Conservation (phyloP, 768 basidiomycete genomes). For the Leucosporidium yakuticum region DNA sequence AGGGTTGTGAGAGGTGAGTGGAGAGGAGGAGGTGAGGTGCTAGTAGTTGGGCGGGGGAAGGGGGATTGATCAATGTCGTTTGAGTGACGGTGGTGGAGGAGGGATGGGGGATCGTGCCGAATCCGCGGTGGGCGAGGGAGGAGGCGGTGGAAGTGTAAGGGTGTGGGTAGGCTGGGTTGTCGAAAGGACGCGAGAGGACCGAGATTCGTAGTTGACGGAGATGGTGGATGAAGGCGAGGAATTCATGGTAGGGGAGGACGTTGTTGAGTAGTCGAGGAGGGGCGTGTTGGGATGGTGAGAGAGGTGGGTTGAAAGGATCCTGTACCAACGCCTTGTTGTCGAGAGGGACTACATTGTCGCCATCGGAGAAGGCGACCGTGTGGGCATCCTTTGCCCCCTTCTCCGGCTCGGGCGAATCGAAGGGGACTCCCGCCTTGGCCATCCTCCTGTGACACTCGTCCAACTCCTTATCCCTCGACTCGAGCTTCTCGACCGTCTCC, state of each 20-base stretch:
- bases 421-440: conserved; percentile 14
- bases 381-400: conserved; percentile 9
- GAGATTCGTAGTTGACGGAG: conserved; percentile 31
- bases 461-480: conserved; percentile 26
- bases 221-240: conserved; percentile 37
- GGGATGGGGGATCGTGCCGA: conserved; percentile 1
- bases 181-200: conserved; percentile 24
- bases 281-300: not conserved
- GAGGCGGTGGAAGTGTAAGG: conserved; percentile 4
- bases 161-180: conserved; percentile 3
- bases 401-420: not conserved
- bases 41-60: conserved; percentile 30
- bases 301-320: not conserved
- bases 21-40: conserved; percentile 36
- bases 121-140: conserved; percentile 7
- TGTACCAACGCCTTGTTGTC: not conserved
- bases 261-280: conserved; percentile 35
- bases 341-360: conserved; percentile 20
- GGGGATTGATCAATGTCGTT: not conserved
- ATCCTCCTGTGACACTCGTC: conserved; percentile 12
- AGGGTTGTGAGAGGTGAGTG: conserved; percentile 35
- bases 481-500: conserved; percentile 33
- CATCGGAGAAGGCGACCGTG: conserved; percentile 29
- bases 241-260: conserved; percentile 39
- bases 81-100: not conserved